A percentile compares a stretch with the other conserved stretches of the same genome.
Evolutionary conservation across 225 moss, liverwort and hornwort genomes (phyloP).

Genomic region (Takakia lepidozioides): DNA sequence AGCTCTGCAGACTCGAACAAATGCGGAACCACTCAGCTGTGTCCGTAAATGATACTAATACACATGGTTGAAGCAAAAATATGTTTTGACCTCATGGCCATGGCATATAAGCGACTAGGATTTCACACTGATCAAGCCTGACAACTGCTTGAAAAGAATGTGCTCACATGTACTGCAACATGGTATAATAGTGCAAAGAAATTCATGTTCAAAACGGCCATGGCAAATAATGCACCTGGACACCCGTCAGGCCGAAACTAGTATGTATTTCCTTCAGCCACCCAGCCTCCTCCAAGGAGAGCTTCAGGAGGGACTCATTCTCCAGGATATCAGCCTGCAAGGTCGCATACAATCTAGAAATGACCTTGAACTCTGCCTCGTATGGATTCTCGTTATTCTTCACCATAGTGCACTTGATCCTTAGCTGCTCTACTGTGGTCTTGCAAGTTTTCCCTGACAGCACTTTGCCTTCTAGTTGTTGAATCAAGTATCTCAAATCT

Average conservation of each 20-base stretch:
- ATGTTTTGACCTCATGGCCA: no score
- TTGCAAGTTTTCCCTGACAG: slow-evolving; percentile 20
- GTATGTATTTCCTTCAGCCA: slow-evolving; percentile 82
- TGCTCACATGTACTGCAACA: not conserved
- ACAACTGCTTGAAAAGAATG: no score
- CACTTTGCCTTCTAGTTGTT: slow-evolving; percentile 43
- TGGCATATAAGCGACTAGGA: no score
- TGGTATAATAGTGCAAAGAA: not conserved
- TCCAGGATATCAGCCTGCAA: slow-evolving; percentile 31
- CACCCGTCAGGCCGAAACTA: slow-evolving; percentile 84
- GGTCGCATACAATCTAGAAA: slow-evolving; percentile 37
- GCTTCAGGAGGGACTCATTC: slow-evolving; percentile 20
- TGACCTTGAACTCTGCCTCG: slow-evolving; percentile 52
- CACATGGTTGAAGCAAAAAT: no score
- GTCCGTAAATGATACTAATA: not conserved
- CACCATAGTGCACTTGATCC: slow-evolving; percentile 20
- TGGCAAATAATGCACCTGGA: no score
- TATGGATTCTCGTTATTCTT: slow-evolving; percentile 50
- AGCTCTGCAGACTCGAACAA: slow-evolving; percentile 80
- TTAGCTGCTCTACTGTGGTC: slow-evolving; percentile 30
- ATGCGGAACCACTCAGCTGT: no score
- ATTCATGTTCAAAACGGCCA: no score
- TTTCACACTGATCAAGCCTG: no score
- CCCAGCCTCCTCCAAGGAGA: slow-evolving; percentile 30
- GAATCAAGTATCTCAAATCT: slow-evolving; percentile 15